These are phyloP conservation scores for Drechslerella stenobrocha DNA, from an alignment of 2,329 filamentous ascomycete species.

Conservation along the genomic window DNA sequence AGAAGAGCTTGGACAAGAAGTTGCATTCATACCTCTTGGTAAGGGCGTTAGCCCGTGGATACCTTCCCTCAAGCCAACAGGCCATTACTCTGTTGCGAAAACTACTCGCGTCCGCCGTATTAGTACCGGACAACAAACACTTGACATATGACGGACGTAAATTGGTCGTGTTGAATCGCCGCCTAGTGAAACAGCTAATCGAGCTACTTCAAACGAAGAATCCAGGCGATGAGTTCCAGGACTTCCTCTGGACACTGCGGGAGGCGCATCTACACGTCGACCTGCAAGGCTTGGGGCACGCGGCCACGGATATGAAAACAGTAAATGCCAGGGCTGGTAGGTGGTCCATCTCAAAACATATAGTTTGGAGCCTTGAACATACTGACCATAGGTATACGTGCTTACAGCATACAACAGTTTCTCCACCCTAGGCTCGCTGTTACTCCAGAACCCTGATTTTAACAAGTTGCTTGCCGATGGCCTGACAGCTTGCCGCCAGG, in stretches of 20 bases:
- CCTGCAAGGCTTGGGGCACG: constrained; percentile 65
- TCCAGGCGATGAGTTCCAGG: constrained; percentile 78
- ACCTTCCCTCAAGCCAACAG: constrained; percentile 90
- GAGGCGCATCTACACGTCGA: constrained; percentile 74
- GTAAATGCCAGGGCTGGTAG: constrained; percentile 72
- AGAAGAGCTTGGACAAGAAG: constrained; percentile 80
- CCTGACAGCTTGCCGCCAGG: constrained; percentile 74
- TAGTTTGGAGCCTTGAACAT: neutral
- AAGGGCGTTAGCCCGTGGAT: constrained; percentile 77
- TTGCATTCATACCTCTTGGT: constrained; percentile 92
- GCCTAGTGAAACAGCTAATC: constrained; percentile 78
- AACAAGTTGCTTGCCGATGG: constrained; percentile 81
- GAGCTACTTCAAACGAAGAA: constrained; percentile 84
- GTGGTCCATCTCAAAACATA: constrained; percentile 49
- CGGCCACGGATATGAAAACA: constrained; percentile 66
- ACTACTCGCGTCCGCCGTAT: constrained; percentile 73
- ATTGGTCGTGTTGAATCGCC: constrained; percentile 70
- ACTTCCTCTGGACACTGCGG: constrained; percentile 82
- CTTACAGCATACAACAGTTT: constrained; percentile 76
- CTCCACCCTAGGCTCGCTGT: constrained; percentile 77
- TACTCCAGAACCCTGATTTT: constrained; percentile 88
- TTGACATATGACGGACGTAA: constrained; percentile 77
- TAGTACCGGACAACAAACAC: constrained; percentile 74
- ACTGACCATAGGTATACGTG: constrained; percentile 6
- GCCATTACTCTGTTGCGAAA: constrained; percentile 76